These are phyloP conservation scores for Thermothelomyces thermophilus DNA, from an alignment of 2,329 filamentous ascomycete species.

Conservation along the genomic window DNA sequence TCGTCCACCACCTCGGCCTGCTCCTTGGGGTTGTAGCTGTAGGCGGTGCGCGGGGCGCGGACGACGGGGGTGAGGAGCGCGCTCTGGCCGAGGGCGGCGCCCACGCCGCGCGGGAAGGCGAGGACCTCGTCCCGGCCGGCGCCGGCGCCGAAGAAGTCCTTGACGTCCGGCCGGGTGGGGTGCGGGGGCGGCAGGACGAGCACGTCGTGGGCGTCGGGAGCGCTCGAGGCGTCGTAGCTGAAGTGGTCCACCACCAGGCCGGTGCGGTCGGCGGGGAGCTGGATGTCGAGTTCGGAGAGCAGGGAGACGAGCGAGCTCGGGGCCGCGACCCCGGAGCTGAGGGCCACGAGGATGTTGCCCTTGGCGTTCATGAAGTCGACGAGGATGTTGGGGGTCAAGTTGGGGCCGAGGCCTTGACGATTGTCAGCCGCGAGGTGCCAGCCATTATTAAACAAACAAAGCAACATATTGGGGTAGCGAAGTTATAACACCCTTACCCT, in stretches of 20 bases:
- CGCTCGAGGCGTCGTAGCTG: slow-evolving; percentile 74
- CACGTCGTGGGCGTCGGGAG: slow-evolving; percentile 80
- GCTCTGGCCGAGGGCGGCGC: slow-evolving; percentile 72
- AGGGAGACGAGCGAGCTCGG: slow-evolving; percentile 69
- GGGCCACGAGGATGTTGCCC: slow-evolving; percentile 83
- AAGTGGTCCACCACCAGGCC: slow-evolving; percentile 91
- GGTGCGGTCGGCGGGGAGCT: slow-evolving; percentile 77
- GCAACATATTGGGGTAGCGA: too few species aligned
- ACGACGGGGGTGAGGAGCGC: slow-evolving; percentile 76
- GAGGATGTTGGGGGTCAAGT: slow-evolving; percentile 76
- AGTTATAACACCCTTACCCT: slow-evolving; percentile 57
- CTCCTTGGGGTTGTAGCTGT: slow-evolving; percentile 91
- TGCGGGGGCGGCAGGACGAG: slow-evolving; percentile 67
- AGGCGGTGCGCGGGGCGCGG: slow-evolving; percentile 75
- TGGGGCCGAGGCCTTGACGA: slow-evolving; percentile 71
- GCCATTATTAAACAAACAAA: background rate
- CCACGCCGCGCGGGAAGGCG: slow-evolving; percentile 75
- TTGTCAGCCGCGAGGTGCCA: background rate
- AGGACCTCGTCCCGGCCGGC: slow-evolving; percentile 51
- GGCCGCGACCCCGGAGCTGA: slow-evolving; percentile 65
- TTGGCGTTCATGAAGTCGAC: slow-evolving; percentile 87
- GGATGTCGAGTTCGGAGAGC: slow-evolving; percentile 82
- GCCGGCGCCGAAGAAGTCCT: slow-evolving; percentile 68
- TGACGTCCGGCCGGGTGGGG: slow-evolving; percentile 59
- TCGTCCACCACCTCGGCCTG: slow-evolving; percentile 68